Percentiles rank a stretch among this genome's conserved stretches.
These are phyloP conservation scores for Starmerella bombi DNA, from an alignment of 805 yeast genomes.

Conservation along the genomic window DNA sequence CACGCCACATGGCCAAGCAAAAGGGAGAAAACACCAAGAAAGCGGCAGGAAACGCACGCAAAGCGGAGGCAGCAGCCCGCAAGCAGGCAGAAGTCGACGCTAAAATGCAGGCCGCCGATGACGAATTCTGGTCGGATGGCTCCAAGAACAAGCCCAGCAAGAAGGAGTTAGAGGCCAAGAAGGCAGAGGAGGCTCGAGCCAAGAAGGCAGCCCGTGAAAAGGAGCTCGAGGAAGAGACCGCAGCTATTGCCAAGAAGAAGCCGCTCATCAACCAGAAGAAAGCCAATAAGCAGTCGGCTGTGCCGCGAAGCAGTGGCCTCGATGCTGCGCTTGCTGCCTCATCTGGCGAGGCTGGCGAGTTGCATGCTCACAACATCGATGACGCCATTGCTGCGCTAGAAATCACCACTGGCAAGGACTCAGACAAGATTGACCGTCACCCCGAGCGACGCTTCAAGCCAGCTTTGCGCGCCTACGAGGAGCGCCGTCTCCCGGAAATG, in stretches of 20 bases:
- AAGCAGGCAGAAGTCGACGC: conserved; percentile 42
- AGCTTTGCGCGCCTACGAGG: conserved; percentile 60
- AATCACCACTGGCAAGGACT: conserved; percentile 41
- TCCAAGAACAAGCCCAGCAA: conserved; percentile 56
- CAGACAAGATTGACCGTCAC: conserved; percentile 50
- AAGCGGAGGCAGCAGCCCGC: conserved; percentile 50
- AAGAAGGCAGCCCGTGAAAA: conserved; percentile 77
- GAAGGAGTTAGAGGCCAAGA: conserved; percentile 51
- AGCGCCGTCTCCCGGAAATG: conserved; percentile 53
- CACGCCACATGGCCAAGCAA: conserved; percentile 4
- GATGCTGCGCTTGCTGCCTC: conserved; percentile 49
- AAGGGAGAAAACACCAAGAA: conserved; percentile 21
- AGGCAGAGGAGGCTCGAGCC: conserved; percentile 60
- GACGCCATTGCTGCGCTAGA: conserved; percentile 67
- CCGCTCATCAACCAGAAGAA: conserved; percentile 41
- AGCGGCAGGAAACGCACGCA: conserved; percentile 51
- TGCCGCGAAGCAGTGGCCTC: conserved; percentile 42
- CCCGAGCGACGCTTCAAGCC: conserved; percentile 84
- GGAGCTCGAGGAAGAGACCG: conserved; percentile 50
- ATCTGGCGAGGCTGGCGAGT: conserved; percentile 30
- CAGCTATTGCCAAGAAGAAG: conserved; percentile 42
- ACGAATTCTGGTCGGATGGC: conserved; percentile 57
- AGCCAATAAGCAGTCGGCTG: conserved; percentile 58
- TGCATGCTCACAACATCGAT: conserved; percentile 64
- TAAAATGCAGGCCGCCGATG: conserved; percentile 41